Base-by-base conservation (phyloP, 768 basidiomycete genomes). In the Phlegmacium glaucopus region DNA sequence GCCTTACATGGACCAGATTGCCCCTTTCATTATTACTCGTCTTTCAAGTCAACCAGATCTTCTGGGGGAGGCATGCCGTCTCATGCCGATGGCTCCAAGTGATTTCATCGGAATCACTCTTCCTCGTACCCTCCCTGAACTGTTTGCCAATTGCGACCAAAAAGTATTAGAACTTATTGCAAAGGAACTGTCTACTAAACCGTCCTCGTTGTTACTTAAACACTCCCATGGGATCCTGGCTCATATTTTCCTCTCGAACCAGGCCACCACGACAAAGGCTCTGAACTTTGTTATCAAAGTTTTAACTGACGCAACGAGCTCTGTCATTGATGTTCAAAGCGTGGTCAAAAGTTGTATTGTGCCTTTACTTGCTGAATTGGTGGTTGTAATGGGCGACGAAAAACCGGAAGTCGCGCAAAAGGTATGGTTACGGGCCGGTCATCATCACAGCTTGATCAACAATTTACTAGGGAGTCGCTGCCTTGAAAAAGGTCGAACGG, bases 351-450 rank as follows among this genome's bases (percentile, higher is more conserved):
- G 82, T 49, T 85, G 79, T 49, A 67, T 85, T 26, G 76, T 90
- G 1, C 76, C 82, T 4, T 68, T 95, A 22, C 71, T 95, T 10
- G 81, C 83, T 5, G 81, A 85, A 50, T 68, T 98, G 17, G 84
- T 93, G 15, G 75, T 92, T 29, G 76, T 77, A 9, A 70, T 96
- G 59, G 94, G 93, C 3, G 80, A 93, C 53, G 79, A 84, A 44
- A 76, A 82, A 42, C 58, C 62, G 0, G 65, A 63, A 4, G 65
- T 71, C 5, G 71, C 71, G 4, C 63, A 72, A 27, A 63, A 68
- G 56, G 85, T 84, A 58, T 50, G 76, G 22, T 22, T 22, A 22
- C 22, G 5, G 22, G 22, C 2, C 5, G 5, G 5, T 22, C 22
- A 22, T 57, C 15, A 13, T 48, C 48, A n/a, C 38, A 8, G 43